These are phyloP conservation scores for Hypoxylon sp. DNA, from an alignment of 2,329 filamentous ascomycete species.

Conservation along the genomic window DNA sequence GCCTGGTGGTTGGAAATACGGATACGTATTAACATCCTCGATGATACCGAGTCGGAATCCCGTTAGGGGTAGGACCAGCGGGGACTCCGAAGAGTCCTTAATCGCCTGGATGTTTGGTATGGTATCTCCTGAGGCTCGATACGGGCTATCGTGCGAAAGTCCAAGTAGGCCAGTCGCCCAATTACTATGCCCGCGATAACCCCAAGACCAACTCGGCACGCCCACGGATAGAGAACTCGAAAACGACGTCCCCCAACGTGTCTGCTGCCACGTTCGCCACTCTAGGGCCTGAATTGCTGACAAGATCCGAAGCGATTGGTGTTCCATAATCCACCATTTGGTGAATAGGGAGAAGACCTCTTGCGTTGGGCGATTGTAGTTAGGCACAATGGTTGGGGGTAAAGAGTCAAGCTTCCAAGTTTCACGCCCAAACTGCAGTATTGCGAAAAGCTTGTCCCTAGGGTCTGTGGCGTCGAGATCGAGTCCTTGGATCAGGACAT, in stretches of 20 bases:
- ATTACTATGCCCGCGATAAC: slow-evolving; percentile 5
- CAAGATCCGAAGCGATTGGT: slow-evolving; percentile 21
- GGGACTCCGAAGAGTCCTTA: not conserved
- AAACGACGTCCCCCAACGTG: not conserved
- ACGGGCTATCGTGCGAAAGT: not conserved
- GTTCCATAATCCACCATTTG: slow-evolving; percentile 16
- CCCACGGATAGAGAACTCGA: not conserved
- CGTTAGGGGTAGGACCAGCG: not conserved
- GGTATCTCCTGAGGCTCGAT: slow-evolving; percentile 6
- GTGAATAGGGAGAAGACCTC: slow-evolving; percentile 4
- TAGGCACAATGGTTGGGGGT: not conserved
- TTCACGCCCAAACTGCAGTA: not conserved
- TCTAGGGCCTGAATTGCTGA: slow-evolving; percentile 10
- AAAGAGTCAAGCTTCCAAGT: not conserved
- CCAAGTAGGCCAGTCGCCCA: slow-evolving; percentile 3
- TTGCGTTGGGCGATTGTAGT: not conserved
- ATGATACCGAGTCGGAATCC: not conserved
- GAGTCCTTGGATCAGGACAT: not conserved
- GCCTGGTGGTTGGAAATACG: not conserved
- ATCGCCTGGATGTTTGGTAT: not conserved
- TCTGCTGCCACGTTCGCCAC: slow-evolving; percentile 7
- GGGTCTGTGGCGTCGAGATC: not conserved
- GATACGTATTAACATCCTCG: not conserved
- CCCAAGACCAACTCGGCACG: slow-evolving; percentile 10
- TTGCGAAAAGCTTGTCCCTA: not conserved